These are phyloP conservation scores for Fonsecaea pugnacius DNA, from an alignment of 2,329 filamentous ascomycete species.

Conservation along the genomic window DNA sequence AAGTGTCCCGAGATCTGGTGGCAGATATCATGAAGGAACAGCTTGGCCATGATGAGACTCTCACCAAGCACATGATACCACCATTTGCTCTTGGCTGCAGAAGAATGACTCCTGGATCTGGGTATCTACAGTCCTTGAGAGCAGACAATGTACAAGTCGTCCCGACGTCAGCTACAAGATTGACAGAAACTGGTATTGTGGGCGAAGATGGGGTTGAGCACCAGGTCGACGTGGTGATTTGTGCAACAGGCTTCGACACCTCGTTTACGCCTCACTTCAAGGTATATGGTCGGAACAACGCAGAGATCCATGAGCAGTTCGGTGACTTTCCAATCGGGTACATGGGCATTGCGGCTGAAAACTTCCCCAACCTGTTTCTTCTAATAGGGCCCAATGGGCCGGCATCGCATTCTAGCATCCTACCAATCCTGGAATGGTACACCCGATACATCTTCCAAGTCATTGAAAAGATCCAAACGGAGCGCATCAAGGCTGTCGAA, in stretches of 20 bases:
- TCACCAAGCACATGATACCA: conserved; percentile 54
- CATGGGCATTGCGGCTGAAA: conserved; percentile 32
- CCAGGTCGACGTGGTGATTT: conserved; percentile 44
- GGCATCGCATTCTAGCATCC: conserved; percentile 39
- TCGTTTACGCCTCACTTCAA: conserved; percentile 44
- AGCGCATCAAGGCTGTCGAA: conserved; percentile 33
- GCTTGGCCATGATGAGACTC: conserved; percentile 43
- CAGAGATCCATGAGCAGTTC: conserved; percentile 38
- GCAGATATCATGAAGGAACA: conserved; percentile 33
- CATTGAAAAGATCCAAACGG: conserved; percentile 38
- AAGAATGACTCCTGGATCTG: conserved; percentile 50
- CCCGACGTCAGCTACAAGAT: conserved; percentile 45
- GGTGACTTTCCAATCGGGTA: conserved; percentile 31
- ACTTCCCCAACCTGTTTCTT: conserved; percentile 40
- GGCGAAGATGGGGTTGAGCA: conserved; percentile 46
- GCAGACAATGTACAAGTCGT: conserved; percentile 47
- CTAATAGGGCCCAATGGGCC: conserved; percentile 40
- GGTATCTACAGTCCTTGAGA: conserved; percentile 50
- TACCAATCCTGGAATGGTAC: conserved; percentile 39
- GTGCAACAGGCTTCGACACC: conserved; percentile 47
- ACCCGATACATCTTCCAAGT: conserved; percentile 38
- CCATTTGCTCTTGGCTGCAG: conserved; percentile 51
- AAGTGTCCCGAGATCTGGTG: conserved; percentile 42
- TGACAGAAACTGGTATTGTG: conserved; percentile 48
- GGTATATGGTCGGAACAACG: conserved; percentile 40